Evolutionary conservation across 352 stramenopile genomes (phyloP), one percentile per base, ranked within the genome.

Genomic region (Phytophthora uliginosa): DNA sequence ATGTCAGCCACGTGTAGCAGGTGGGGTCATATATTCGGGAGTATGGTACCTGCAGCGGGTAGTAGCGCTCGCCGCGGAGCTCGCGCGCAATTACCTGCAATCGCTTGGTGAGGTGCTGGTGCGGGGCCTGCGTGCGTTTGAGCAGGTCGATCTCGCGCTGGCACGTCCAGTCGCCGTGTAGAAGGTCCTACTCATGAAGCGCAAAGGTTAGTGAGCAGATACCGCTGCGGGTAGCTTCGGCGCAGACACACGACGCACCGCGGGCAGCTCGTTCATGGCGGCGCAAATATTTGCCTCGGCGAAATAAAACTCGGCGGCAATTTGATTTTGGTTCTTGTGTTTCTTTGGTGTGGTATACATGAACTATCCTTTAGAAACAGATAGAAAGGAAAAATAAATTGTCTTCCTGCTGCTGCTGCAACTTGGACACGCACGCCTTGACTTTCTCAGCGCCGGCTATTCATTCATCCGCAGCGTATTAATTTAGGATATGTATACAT

Each of bases 61-160:
- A 91, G 17, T 92, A 83, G 48, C 78, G 81, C 48, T 88, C 77
- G 60, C 79, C 74, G n/a, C 84, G 82, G 9, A 93, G 76, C 22
- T 92, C 85, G 18, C 82, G 82, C 48, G 81, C 82, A 70, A 89
- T 79, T 42, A 69, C 53, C 51, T 73, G 67, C 42, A 94, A 63
- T 12, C 87, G 82, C 47, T 71, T 66, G 45, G 86, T 81, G 51
- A 90, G 60, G 33, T 84, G 69, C 18, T 77, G 53, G 66, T 88
- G 81, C 63, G 82, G 69, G 28, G 53, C 34, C 36, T 86, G 75
- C 45, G 77, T 81, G 54, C 87, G 84, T 51, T 78, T 70, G 18
- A 93, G 79, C 45, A 85, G 66, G 56, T 82, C 79, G n/a, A 92
- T 81, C 51, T 94, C 85, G 2, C n/a, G 61, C 52, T 78, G 71